Base-by-base conservation (phyloP, 1,284 basidiomycete species). In the Austroboletus olivaceoglutinosus region DNA sequence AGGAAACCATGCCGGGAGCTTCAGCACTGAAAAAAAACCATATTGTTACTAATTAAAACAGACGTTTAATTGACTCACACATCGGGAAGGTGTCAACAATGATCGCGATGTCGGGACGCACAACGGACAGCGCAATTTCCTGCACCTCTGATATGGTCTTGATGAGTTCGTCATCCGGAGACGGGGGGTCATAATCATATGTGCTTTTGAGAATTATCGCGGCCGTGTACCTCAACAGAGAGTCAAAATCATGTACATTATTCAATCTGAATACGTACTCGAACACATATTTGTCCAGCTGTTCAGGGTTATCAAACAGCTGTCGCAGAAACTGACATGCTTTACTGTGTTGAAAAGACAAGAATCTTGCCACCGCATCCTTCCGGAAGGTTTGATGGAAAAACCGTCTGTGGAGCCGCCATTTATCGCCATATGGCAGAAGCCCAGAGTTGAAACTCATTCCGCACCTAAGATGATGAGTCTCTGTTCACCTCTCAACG, bases 1-100 rank as follows among this genome's bases (percentile, higher is more conserved):
- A 1, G 63, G 60, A 15, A 62, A 27, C 61, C 60, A 62, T 3
- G 49, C 45, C 1, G 63, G 61, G 30, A 56, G 39, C n/a, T 45
- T 47, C 10, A 46, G 25, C 16, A 57, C 55, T 56, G 7, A 15
- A 12, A 18, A 27, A 18, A 10, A n/a, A n/a, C n/a, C 5, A 27
- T 23, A 16, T 13, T 13, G 4, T 18, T 13, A 10, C 16, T 25
- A 16, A 15, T 31, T 16, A 16, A 7, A 37, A 34, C 21, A 31
- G 3, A 16, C 1, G 27, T 13, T 6, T 1, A 25, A 30, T 30
- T 31, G 29, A 37, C 62, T 39, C 30, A 61, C 59, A 8, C 1
- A 37, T 23, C 1, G 61, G 61, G 22, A 60, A 57, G 3, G 58
- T 31, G 13, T 16, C 43, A 8, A 53, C 5, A 4, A 53, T 8